Base-by-base conservation (phyloP, 768 basidiomycete genomes). In the Pseudohyphozyma bogoriensis region DNA sequence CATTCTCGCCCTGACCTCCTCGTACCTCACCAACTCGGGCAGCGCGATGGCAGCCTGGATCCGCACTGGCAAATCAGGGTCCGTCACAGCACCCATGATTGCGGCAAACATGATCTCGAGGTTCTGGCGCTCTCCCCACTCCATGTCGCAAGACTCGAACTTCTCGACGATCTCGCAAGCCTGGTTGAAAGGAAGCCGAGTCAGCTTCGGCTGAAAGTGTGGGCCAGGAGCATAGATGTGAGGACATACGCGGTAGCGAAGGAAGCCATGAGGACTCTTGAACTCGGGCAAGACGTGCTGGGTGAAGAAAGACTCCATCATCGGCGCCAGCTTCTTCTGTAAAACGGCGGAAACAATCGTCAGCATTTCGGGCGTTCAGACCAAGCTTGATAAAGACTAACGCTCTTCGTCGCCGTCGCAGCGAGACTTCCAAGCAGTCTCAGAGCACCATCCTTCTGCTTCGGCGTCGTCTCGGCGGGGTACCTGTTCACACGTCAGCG, bases 21-120 rank as follows among this genome's bases (percentile, higher is more conserved):
- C 65, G 66, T 75, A 73, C 12, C 78, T 73, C 20, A 89, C 80
- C 76, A 90, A 78, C 71, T 89, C 84, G 4, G 86, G 85, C 59
- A 93, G 76, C 2, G 87, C 83, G 62, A 91, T 75, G 2, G 84
- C 84, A 10, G 87, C 88, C 56, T 89, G 86, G 12, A 91, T 86
- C 39, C 84, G 82, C 32, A 91, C 88, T 0, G 89, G 87, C 56
- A 91, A 78, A 64, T 87, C 85, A 0, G 81, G 71, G 66, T 92
- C 88, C 68, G 88, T 85, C 51, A 91, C 76, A 9, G 80, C 81
- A n/a, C 75, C 73, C 26, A 83, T 81, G 47, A 86, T 78, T 1
- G 82, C 83, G 40, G 78, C 78, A 74, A 85, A 86, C 69, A 85
- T 81, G 33, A 73, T 75, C 59, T 78, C 79, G 69, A 89, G 73